A percentile compares a stretch with the other conserved stretches of the same genome.
Evolutionary conservation across 1,284 basidiomycete genomes (phyloP).

Genomic region (Trametes pubescens): DNA sequence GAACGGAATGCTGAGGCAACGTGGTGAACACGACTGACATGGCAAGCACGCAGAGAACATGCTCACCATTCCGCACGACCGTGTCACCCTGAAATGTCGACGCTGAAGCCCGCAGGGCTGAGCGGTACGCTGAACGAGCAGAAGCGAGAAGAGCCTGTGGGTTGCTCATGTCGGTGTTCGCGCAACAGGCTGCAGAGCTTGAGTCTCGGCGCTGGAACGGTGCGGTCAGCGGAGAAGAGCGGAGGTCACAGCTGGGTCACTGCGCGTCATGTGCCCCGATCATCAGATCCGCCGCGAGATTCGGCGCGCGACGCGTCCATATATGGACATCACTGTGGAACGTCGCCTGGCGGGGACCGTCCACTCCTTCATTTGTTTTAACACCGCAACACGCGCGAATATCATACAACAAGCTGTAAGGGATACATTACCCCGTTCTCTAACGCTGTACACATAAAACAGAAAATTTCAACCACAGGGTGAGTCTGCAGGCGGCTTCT

Average conservation of each 20-base stretch:
- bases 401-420: background rate
- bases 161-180: conserved; percentile 37
- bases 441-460: conserved; percentile 3
- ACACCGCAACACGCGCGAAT: conserved; percentile 3
- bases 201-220: conserved; percentile 7
- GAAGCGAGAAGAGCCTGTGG: conserved; percentile 48
- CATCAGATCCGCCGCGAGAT: conserved; percentile 44
- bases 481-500: conserved; percentile 13
- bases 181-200: conserved; percentile 11
- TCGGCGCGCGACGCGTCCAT: conserved; percentile 53
- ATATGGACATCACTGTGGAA: conserved; percentile 47
- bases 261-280: conserved; percentile 32
- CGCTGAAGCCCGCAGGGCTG: conserved; percentile 69
- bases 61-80: conserved; percentile 38
- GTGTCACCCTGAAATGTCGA: conserved; percentile 65
- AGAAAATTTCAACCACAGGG: conserved; percentile 27
- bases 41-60: conserved; percentile 29
- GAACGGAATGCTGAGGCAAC: conserved; percentile 64
- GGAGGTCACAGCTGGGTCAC: conserved; percentile 22
- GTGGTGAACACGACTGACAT: conserved; percentile 26
- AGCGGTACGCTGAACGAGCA: conserved; percentile 76
- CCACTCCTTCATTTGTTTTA: conserved; percentile 22
- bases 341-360: conserved; percentile 35
- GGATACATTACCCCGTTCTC: conserved; percentile 7
- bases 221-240: conserved; percentile 6